Evolutionary conservation across 257 asterid genomes (phyloP), one percentile per base, ranked within the genome.

Genomic region (Petunia axillaris): DNA sequence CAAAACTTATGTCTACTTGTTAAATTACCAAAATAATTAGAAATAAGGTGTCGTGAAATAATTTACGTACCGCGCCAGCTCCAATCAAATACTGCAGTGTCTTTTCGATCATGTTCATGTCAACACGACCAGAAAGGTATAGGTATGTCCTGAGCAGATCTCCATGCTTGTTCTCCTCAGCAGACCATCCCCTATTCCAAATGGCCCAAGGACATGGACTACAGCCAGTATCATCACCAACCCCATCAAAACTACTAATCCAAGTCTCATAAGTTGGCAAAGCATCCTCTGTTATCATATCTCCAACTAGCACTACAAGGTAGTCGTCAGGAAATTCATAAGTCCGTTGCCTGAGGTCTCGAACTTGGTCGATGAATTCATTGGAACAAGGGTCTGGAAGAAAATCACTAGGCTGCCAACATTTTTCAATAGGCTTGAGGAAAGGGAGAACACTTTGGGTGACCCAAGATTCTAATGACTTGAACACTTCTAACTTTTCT

Each of bases 111-210:
- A 82, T 86, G 16, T 39, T 1, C 89, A 87, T 84, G 37, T 87
- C 86, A 48, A 87, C 87, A 81, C 87, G 85, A 40, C 88, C 89
- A 6, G 88, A 87, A 36, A 87, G 87, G 39, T 87, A 85, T 11
- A 87, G 79, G 48, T 84, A 87, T 5, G 84, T 79, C 67, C 59
- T 67, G 1, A 87, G 88, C 84, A 87, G 43, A 57, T 87, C 90
- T 2, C 90, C 88, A 60, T 84, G 90, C 11, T 86, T 48, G 14
- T 84, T 87, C 64, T 87, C 90, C 79, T 87, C 88, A 6, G 90
- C 90, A 1, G 86, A 78, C 90, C 90, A 87, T 38, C 81, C 86
- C 65, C 88, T 81, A 67, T 67, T 78, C 88, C 90, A 87, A 14
- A 62, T 15, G 7, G 90, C 90, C 90, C 90, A 87, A 36, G 88